A percentile compares a stretch with the other conserved stretches of the same genome.
Conservation (phyloP, 2,329 filamentous ascomycete genomes). For the Paramyrothecium roridum region DNA sequence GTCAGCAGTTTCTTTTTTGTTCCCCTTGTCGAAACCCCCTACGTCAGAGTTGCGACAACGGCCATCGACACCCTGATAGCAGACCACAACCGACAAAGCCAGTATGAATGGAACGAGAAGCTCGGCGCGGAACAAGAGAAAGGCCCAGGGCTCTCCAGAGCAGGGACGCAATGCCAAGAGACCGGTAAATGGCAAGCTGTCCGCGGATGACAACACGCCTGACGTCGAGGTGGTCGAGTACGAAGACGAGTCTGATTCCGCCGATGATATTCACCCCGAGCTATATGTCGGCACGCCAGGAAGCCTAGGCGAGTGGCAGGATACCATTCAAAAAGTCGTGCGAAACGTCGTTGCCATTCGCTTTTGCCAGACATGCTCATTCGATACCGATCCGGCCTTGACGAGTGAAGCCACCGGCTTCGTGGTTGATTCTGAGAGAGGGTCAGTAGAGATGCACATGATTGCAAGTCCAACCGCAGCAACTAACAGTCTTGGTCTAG, state of each 20-base stretch:
- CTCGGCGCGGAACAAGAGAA: conserved; percentile 48
- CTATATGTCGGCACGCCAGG: conserved; percentile 34
- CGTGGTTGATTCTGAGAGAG: conserved; percentile 90
- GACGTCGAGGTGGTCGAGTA: conserved; percentile 33
- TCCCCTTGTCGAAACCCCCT: conserved; percentile 22
- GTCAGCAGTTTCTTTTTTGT: conserved; percentile 11
- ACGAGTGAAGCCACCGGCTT: conserved; percentile 97
- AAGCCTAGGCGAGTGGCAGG: conserved; percentile 75
- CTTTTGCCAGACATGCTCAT: conserved; percentile 96
- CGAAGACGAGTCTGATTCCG: conserved; percentile 38
- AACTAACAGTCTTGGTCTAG: conserved; percentile 22
- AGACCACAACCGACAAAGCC: conserved; percentile 2
- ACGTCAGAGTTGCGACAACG: conserved; percentile 8
- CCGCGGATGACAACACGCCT: conserved; percentile 47
- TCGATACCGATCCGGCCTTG: conserved; percentile 93
- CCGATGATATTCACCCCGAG: conserved; percentile 31
- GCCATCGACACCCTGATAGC: not conserved
- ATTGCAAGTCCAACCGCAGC: not conserved
- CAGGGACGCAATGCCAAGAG: conserved; percentile 30
- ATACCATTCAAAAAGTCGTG: conserved; percentile 90
- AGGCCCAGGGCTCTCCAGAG: conserved; percentile 42
- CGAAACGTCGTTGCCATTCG: conserved; percentile 97
- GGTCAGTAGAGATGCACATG: conserved; percentile 43
- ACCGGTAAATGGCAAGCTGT: conserved; percentile 43
- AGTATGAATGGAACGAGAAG: conserved; percentile 41